Percentiles rank a stretch among this genome's conserved stretches.
These are phyloP conservation scores for Hordeum vulgare DNA, from an alignment of 176 grass and related monocot species.

Conservation along the genomic window MorexV3_pseudomolecules_assembly NC_058524.1:502224760-502225259, in stretches of 20 bases:
- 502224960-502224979: background rate
- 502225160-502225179: background rate
- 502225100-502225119: conserved; percentile 8
- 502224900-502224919: background rate
- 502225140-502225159: background rate
- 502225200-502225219: too few relatives aligned
- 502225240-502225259: background rate
- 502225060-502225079: background rate
- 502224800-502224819: background rate
- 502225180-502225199: background rate
- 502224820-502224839: background rate
- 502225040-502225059: background rate
- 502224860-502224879: background rate
- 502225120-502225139: background rate
- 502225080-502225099: background rate
- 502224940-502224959: background rate
- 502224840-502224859: background rate
- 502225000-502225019: background rate
- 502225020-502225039: background rate
- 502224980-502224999: background rate
- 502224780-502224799: background rate
- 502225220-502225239: background rate
- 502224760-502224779: background rate
- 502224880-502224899: background rate
- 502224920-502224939: background rate